phyloP scores from a whole-genome alignment of 2,329 filamentous ascomycete genomes.

The Phialophora tarda region DNA sequence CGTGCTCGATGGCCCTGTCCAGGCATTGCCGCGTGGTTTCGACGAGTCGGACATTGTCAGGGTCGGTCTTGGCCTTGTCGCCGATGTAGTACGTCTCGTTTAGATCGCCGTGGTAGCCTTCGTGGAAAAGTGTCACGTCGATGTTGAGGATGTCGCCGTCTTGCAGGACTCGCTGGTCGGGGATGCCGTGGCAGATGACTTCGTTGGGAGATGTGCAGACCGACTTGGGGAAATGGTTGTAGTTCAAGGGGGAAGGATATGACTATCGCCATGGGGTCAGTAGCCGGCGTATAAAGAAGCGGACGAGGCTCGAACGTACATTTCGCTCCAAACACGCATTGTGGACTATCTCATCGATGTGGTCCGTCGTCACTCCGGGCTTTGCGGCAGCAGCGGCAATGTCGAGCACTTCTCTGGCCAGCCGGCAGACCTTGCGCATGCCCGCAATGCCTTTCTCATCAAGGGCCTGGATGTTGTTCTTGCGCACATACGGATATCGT shows the following conservation, averaged over 20 bases:
- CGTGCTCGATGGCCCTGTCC: slow-evolving; percentile 85
- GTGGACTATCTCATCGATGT: slow-evolving; percentile 93
- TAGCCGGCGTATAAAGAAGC: neutral
- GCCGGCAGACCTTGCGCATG: slow-evolving; percentile 89
- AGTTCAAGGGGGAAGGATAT: slow-evolving; percentile 93
- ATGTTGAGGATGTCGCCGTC: slow-evolving; percentile 98
- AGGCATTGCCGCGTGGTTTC: slow-evolving; percentile 89
- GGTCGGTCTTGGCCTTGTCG: slow-evolving; percentile 79
- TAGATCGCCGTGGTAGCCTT: slow-evolving; percentile 91
- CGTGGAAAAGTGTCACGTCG: slow-evolving; percentile 92
- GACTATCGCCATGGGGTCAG: slow-evolving; percentile 61
- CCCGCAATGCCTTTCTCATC: slow-evolving; percentile 79
- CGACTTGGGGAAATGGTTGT: slow-evolving; percentile 95
- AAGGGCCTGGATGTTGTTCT: slow-evolving; percentile 82
- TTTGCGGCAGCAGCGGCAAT: slow-evolving; percentile 81
- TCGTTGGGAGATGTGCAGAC: slow-evolving; percentile 97
- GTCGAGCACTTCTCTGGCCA: slow-evolving; percentile 90
- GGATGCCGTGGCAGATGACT: slow-evolving; percentile 98
- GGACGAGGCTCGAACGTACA: slow-evolving; percentile 59
- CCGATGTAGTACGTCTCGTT: slow-evolving; percentile 99
- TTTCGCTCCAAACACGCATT: slow-evolving; percentile 92
- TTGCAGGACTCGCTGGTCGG: slow-evolving; percentile 81
- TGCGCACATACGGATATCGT: slow-evolving; percentile 67
- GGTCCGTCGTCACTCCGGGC: slow-evolving; percentile 94
- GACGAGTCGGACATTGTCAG: slow-evolving; percentile 86